These are phyloP conservation scores for Wickerhamomyces bisporus DNA, from an alignment of 805 yeast species.

Conservation along the genomic window DNA sequence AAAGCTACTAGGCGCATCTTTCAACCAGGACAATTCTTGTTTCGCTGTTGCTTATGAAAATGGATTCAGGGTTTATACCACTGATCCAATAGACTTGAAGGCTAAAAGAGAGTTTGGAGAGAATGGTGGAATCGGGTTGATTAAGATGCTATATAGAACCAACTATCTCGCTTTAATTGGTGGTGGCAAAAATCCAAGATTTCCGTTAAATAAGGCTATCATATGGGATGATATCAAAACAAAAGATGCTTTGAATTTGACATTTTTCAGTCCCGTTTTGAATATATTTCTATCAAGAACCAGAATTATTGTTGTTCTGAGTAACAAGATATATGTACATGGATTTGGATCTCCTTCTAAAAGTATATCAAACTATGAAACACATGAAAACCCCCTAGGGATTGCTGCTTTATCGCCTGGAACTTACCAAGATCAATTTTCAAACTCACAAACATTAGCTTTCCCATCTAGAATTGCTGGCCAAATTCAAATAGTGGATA, in stretches of 20 bases:
- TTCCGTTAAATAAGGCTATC: slow-evolving; percentile 71
- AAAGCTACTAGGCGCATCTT: slow-evolving; percentile 27
- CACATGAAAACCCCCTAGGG: slow-evolving; percentile 24
- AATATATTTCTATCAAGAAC: slow-evolving; percentile 72
- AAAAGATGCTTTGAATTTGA: slow-evolving; percentile 65
- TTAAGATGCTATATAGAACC: slow-evolving; percentile 83
- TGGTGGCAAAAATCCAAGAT: slow-evolving; percentile 78
- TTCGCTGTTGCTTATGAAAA: slow-evolving; percentile 76
- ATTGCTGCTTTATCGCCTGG: slow-evolving; percentile 23
- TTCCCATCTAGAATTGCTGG: slow-evolving; percentile 76
- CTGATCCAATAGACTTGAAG: slow-evolving; percentile 79
- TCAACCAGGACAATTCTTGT: slow-evolving; percentile 89
- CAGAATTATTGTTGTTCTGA: slow-evolving; percentile 67
- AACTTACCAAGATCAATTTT: slow-evolving; percentile 17
- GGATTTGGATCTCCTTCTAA: slow-evolving; percentile 80
- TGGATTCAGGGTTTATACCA: slow-evolving; percentile 81
- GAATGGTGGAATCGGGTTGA: slow-evolving; percentile 60
- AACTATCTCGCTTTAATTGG: slow-evolving; percentile 89
- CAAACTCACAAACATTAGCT: slow-evolving; percentile 51
- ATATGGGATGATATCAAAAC: slow-evolving; percentile 91
- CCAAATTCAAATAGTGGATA: slow-evolving; percentile 75
- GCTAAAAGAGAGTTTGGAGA: slow-evolving; percentile 51
- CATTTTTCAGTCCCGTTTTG: slow-evolving; percentile 70
- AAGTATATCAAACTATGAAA: slow-evolving; percentile 34
- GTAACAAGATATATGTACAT: slow-evolving; percentile 64